phyloP scores from a whole-genome alignment of 1,284 basidiomycete genomes.

The Rhodotorula mucilaginosa region DNA sequence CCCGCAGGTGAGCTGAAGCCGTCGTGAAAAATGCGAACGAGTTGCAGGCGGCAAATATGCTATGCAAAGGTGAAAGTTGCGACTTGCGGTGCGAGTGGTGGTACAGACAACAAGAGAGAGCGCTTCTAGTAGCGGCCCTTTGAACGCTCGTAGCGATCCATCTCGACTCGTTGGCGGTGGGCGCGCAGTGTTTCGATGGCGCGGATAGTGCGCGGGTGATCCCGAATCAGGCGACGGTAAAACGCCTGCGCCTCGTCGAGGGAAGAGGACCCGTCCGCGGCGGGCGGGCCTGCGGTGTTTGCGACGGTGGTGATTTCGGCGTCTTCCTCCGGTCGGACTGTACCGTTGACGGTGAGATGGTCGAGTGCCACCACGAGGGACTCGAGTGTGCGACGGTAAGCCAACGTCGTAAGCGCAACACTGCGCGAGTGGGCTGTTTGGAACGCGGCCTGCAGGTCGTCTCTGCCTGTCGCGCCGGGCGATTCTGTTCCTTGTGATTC shows the following conservation, averaged over 20 bases:
- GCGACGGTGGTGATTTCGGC: neutral
- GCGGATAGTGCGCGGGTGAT: conserved; percentile 3
- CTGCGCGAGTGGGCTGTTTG: neutral
- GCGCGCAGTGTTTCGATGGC: neutral
- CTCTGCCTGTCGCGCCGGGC: neutral
- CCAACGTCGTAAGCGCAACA: conserved; percentile 14
- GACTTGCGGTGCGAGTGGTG: neutral
- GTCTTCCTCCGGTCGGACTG: neutral
- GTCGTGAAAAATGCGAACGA: too few species aligned
- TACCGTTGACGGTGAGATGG: conserved; percentile 2
- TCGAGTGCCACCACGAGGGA: conserved; percentile 10
- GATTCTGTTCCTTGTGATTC: neutral
- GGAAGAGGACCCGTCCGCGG: too few species aligned
- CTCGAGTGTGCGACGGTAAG: conserved; percentile 12
- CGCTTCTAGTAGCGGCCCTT: neutral
- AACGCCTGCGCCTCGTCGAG: neutral
- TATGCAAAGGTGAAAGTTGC: too few species aligned
- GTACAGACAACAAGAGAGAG: neutral
- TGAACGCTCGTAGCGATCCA: neutral
- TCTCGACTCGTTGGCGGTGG: neutral
- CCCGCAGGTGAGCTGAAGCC: too few species aligned
- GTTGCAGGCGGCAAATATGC: too few species aligned
- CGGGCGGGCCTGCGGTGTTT: neutral
- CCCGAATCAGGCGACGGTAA: neutral
- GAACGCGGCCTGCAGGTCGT: neutral